Conservation (phyloP, 2,329 filamentous ascomycete genomes). For the Venturia oleaginea region DNA sequence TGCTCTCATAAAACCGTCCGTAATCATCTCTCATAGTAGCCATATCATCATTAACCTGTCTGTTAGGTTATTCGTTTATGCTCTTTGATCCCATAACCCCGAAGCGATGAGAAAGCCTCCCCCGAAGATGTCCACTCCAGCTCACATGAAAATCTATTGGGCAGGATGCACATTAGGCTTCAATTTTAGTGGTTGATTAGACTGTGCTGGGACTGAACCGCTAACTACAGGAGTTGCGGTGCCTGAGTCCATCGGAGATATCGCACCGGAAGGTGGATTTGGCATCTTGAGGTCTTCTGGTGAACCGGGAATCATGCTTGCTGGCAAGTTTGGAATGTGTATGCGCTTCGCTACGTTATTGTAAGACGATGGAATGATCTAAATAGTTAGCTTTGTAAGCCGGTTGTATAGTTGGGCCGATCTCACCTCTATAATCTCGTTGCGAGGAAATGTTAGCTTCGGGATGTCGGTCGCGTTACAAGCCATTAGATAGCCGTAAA, state of each 20-base stretch:
- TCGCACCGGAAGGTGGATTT: conserved; percentile 49
- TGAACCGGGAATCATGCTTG: conserved; percentile 62
- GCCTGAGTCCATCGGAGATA: conserved; percentile 12
- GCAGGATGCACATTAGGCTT: background rate
- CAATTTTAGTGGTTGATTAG: conserved; percentile 5
- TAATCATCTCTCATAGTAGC: conserved; percentile 1
- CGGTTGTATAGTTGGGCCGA: background rate
- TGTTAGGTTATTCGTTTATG: background rate
- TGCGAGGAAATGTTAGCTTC: conserved; percentile 81
- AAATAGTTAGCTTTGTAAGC: background rate
- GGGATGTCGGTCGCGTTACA: conserved; percentile 94
- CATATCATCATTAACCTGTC: background rate
- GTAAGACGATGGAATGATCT: conserved; percentile 93
- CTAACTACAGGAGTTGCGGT: background rate
- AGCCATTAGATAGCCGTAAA: conserved; percentile 98
- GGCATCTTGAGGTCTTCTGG: conserved; percentile 76
- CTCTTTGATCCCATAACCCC: background rate
- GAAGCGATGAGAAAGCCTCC: background rate
- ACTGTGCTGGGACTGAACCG: background rate
- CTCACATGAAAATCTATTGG: background rate
- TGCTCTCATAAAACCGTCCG: background rate
- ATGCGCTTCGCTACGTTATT: conserved; percentile 93
- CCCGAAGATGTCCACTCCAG: background rate
- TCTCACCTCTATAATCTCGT: conserved; percentile 86
- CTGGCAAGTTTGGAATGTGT: conserved; percentile 62